Conservation (phyloP, 148 eudicot genomes). For the Arbutus unedo region DNA sequence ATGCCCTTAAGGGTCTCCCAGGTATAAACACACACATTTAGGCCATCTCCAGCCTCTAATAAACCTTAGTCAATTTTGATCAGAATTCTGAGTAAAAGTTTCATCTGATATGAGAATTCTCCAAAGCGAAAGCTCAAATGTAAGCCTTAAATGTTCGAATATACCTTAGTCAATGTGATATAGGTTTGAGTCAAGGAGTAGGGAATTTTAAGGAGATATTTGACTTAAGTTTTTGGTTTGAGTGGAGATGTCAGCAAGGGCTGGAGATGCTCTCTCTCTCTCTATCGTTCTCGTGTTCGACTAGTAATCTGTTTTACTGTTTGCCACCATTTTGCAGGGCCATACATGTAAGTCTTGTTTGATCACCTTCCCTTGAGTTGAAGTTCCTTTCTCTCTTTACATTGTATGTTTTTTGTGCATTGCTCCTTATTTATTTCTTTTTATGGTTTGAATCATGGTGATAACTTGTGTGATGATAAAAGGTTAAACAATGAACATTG, state of each 20-base stretch:
- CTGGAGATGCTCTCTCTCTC: not conserved
- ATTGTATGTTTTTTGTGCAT: not conserved
- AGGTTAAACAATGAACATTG: not conserved
- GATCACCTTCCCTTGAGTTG: conserved; percentile 21
- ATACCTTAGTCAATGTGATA: not conserved
- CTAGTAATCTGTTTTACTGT: not conserved
- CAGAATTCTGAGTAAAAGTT: not conserved
- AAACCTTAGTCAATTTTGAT: not conserved
- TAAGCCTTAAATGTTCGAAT: not conserved
- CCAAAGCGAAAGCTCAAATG: not conserved
- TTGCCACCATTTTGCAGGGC: conserved; percentile 63
- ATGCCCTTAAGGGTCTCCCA: conserved; percentile 86
- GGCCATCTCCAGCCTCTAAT: not conserved
- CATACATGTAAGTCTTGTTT: conserved; percentile 79
- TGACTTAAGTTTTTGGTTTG: not conserved
- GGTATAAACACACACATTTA: conserved; percentile 34
- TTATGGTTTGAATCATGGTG: not conserved
- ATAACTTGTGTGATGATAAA: not conserved
- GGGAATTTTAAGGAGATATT: not conserved
- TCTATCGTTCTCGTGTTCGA: not conserved
- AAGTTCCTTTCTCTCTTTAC: conserved; percentile 6
- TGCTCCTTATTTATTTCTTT: not conserved
- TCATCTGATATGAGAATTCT: not conserved
- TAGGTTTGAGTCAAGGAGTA: not conserved
- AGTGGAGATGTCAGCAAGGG: not conserved